A percentile compares a stretch with the other conserved stretches of the same genome.
These are phyloP conservation scores for Elsinoe australis DNA, from an alignment of 2,329 filamentous ascomycete species.

Conservation along the genomic window DNA sequence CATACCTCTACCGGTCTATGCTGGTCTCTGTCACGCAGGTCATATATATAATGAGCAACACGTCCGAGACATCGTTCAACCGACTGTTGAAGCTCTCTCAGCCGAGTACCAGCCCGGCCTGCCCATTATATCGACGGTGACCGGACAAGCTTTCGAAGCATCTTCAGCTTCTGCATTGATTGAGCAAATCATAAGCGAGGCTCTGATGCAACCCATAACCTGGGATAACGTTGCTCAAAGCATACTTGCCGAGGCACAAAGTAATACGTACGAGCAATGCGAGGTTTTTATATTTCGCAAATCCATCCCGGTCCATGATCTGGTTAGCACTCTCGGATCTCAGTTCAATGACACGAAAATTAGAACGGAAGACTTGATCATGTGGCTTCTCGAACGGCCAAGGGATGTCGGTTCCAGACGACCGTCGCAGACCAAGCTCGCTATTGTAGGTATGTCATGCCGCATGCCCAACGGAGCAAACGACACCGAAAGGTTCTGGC, in stretches of 20 bases:
- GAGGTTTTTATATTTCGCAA: conserved; percentile 22
- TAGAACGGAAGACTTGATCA: too few species aligned
- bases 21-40: conserved; percentile 27
- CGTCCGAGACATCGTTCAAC: conserved; percentile 26
- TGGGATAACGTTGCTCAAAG: conserved; percentile 27
- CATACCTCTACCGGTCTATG: conserved; percentile 24
- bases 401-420: background rate
- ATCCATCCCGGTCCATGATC: conserved; percentile 24
- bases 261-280: background rate
- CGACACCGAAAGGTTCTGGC: background rate
- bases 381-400: too few species aligned
- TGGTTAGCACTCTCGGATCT: conserved; percentile 19
- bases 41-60: conserved; percentile 28
- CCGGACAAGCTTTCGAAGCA: conserved; percentile 26
- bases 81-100: background rate
- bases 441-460: conserved; percentile 26
- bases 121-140: conserved; percentile 31
- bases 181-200: conserved; percentile 21
- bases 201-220: conserved; percentile 25
- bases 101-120: conserved; percentile 22
- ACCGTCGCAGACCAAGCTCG: conserved; percentile 18
- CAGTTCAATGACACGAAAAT: background rate
- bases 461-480: conserved; percentile 23
- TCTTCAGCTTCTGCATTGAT: conserved; percentile 23
- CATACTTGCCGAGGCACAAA: conserved; percentile 19